A percentile compares a stretch with the other conserved stretches of the same genome.
These are phyloP conservation scores for Leucogyrophana mollusca DNA, from an alignment of 768 basidiomycete species.

Conservation along the genomic window DNA sequence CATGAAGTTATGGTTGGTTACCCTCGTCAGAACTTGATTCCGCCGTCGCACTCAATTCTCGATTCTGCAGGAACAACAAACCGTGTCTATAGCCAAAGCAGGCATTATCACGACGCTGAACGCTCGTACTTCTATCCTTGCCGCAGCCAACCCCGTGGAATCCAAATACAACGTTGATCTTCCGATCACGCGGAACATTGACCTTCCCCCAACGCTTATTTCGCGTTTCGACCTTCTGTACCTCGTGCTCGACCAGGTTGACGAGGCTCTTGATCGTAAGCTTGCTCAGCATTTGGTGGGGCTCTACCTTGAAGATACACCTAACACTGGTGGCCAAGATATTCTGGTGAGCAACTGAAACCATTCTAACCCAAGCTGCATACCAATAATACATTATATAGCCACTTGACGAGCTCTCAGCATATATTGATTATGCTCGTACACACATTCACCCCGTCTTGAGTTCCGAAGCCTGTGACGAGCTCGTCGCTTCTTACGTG, in stretches of 20 bases:
- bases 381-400: constrained; percentile 29
- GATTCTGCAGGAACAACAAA: constrained; percentile 88
- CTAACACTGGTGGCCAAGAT: constrained; percentile 63
- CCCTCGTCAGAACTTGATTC: background rate
- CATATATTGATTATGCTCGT: constrained; percentile 93
- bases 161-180: constrained; percentile 91
- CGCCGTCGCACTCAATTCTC: background rate
- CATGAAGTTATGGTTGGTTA: constrained; percentile 93
- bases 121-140: constrained; percentile 96
- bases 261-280: constrained; percentile 81
- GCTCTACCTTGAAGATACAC: constrained; percentile 90
- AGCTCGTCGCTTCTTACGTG: constrained; percentile 88
- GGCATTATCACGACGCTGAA: constrained; percentile 99
- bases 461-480: constrained; percentile 79
- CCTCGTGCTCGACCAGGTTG: constrained; percentile 91
- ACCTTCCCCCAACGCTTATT: constrained; percentile 95
- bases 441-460: constrained; percentile 83
- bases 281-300: constrained; percentile 92
- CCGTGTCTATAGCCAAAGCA: constrained; percentile 97
- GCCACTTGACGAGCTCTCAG: constrained; percentile 88
- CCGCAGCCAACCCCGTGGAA: constrained; percentile 96
- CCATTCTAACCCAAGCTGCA: background rate
- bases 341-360: constrained; percentile 67
- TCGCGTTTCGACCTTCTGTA: constrained; percentile 97
- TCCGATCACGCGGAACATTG: constrained; percentile 94